Evolutionary conservation across 306 rosid species (phyloP).

Genomic region (Inga leiocalycina): DNA sequence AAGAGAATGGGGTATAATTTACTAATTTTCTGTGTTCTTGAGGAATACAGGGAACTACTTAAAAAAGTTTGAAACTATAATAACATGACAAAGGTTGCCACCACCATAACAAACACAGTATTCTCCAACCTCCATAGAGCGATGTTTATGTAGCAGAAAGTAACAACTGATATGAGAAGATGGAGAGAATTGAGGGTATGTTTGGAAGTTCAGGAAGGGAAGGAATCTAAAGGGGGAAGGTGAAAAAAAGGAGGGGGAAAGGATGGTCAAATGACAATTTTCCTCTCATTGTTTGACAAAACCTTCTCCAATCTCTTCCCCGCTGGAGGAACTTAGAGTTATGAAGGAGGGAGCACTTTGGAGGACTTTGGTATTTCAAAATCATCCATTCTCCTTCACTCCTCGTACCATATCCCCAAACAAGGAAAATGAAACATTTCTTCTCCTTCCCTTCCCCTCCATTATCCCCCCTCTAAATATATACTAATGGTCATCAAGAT

Average conservation of each 20-base stretch:
- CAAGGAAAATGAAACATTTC: background rate
- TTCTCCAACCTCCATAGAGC: background rate
- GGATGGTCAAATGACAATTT: background rate
- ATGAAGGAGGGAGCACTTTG: background rate
- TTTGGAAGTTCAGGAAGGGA: background rate
- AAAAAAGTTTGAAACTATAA: background rate
- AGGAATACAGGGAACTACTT: background rate
- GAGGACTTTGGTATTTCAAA: background rate
- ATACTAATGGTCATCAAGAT: background rate
- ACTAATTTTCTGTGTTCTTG: background rate
- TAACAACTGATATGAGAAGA: background rate
- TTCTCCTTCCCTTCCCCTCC: background rate
- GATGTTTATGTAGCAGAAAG: background rate
- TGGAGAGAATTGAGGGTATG: background rate
- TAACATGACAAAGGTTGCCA: background rate
- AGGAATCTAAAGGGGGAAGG: background rate
- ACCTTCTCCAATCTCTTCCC: background rate
- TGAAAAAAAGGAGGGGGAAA: background rate
- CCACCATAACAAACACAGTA: background rate
- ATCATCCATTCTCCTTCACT: background rate
- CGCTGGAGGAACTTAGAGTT: background rate
- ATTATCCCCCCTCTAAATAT: background rate
- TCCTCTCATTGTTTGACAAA: background rate
- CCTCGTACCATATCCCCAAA: background rate
- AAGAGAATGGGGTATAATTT: background rate